Evolutionary conservation across 2,329 filamentous ascomycete species (phyloP).

Genomic region (Trichoderma lentiforme): DNA sequence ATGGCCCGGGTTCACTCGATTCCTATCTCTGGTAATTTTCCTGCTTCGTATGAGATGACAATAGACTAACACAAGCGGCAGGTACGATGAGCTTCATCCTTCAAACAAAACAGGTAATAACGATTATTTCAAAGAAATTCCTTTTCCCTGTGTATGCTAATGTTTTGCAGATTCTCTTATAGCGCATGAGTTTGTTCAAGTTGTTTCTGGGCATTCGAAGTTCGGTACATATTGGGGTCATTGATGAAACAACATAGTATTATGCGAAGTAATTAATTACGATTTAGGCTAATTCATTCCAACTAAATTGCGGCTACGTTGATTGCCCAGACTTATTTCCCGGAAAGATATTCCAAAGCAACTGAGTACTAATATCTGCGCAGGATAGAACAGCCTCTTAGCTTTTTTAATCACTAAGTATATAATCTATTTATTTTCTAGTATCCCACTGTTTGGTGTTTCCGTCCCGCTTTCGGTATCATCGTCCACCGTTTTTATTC

Average conservation of each 20-base stretch:
- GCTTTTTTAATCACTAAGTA: not conserved
- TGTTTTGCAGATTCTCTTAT: not conserved
- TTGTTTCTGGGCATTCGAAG: not conserved
- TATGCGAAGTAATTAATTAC: not conserved
- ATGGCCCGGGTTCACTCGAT: not conserved
- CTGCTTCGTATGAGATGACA: not conserved
- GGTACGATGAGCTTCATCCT: constrained; percentile 56
- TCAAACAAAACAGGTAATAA: not conserved
- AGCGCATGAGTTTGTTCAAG: not conserved
- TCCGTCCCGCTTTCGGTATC: constrained; percentile 3
- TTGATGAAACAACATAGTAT: not conserved
- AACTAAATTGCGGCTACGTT: not conserved
- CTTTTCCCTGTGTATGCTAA: not conserved
- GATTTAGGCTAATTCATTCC: not conserved
- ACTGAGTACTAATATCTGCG: not conserved
- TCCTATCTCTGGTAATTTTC: constrained; percentile 5
- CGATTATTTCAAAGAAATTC: not conserved
- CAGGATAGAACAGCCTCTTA: not conserved
- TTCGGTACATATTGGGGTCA: not conserved
- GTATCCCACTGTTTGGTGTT: not conserved
- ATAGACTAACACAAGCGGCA: constrained; percentile 34
- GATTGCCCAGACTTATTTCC: not conserved
- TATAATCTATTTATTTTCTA: not conserved
- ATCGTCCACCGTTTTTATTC: not conserved
- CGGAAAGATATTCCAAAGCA: not conserved